phyloP scores from a whole-genome alignment of 768 basidiomycete genomes.

The Pleurotus tuoliensis region DNA sequence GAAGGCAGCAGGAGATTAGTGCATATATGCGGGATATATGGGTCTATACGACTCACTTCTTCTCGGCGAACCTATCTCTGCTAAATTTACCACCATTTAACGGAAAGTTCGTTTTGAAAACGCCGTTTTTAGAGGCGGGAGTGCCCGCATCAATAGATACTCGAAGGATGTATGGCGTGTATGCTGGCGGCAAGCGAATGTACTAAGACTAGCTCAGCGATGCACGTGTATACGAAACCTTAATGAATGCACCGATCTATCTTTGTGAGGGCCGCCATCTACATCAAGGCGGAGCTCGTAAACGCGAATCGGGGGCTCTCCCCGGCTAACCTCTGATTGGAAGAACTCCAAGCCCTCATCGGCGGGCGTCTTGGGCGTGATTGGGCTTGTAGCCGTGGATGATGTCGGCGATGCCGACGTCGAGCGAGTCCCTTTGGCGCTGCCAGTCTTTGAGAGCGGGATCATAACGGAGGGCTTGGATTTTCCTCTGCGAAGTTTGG shows the following conservation, averaged over 20 bases:
- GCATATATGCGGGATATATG: slow-evolving; percentile 14
- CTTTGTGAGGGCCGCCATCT: slow-evolving; percentile 87
- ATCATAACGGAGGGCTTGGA: slow-evolving; percentile 15
- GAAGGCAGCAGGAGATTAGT: neutral
- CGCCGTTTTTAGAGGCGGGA: slow-evolving; percentile 82
- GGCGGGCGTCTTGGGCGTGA: slow-evolving; percentile 84
- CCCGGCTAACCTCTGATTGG: slow-evolving; percentile 44
- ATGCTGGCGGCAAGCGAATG: slow-evolving; percentile 91
- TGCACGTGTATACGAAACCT: slow-evolving; percentile 4
- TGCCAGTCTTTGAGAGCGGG: slow-evolving; percentile 6
- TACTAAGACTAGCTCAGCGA: slow-evolving; percentile 51
- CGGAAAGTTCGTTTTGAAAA: slow-evolving; percentile 96
- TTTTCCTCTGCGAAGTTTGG: slow-evolving; percentile 13
- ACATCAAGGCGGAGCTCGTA: slow-evolving; percentile 84
- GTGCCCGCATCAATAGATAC: slow-evolving; percentile 92
- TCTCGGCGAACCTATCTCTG: slow-evolving; percentile 67
- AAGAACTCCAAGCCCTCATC: slow-evolving; percentile 93
- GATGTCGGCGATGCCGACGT: slow-evolving; percentile 19
- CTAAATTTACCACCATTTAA: slow-evolving; percentile 86
- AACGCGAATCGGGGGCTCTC: slow-evolving; percentile 69
- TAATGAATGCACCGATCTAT: slow-evolving; percentile 62
- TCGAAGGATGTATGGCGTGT: slow-evolving; percentile 84
- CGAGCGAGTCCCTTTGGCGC: slow-evolving; percentile 13
- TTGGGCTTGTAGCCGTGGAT: slow-evolving; percentile 24
- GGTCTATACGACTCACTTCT: slow-evolving; percentile 52